Evolutionary conservation across 2,329 filamentous ascomycete genomes (phyloP).

Genomic region (Fusarium multiceps): DNA sequence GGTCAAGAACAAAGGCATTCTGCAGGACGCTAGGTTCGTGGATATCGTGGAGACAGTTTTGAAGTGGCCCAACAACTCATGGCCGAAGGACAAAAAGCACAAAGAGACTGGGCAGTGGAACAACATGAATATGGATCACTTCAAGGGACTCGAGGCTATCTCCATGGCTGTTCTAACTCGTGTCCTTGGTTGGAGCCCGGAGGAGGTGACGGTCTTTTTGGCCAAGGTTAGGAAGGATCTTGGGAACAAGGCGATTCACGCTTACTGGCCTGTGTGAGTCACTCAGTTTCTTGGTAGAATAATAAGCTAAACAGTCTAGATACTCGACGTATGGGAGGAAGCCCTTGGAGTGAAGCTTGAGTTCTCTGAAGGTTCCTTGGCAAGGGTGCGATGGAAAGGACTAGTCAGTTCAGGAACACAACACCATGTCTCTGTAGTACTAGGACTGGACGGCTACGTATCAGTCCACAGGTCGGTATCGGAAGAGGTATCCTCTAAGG

Average conservation of each 20-base stretch:
- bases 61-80: conserved; percentile 38
- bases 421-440: background rate
- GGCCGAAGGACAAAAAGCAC: conserved; percentile 25
- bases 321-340: conserved; percentile 25
- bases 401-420: background rate
- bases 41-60: conserved; percentile 28
- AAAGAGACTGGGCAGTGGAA: conserved; percentile 36
- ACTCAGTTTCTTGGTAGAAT: fast-evolving
- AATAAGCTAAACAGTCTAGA: background rate
- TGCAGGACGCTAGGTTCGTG: conserved; percentile 19
- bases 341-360: background rate
- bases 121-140: conserved; percentile 23
- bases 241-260: conserved; percentile 27
- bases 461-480: no score
- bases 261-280: conserved; percentile 38
- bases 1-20: conserved; percentile 33
- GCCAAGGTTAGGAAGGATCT: conserved; percentile 29
- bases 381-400: background rate
- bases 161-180: conserved; percentile 27
- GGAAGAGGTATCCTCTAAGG: no score
- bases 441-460: background rate
- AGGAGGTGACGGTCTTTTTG: conserved; percentile 22
- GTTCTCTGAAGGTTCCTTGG: background rate
- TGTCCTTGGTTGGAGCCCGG: conserved; percentile 20
- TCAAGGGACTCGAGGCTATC: conserved; percentile 24